Evolutionary conservation across 2,329 filamentous ascomycete genomes (phyloP).

Genomic region (Monosporascus sp.): DNA sequence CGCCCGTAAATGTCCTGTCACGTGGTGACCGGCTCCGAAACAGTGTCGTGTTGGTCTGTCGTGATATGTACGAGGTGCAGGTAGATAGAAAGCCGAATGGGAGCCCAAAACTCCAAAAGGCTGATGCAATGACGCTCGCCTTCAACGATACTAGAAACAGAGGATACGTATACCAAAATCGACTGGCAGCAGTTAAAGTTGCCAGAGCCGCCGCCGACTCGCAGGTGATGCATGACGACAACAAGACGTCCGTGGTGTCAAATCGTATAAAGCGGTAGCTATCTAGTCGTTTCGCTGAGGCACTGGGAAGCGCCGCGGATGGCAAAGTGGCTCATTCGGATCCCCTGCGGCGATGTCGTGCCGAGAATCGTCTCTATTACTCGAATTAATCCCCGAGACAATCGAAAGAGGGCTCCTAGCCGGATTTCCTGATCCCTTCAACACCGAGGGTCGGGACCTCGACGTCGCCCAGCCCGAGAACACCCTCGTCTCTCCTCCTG

Average conservation of each 20-base stretch:
- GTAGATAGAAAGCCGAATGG: too few relatives aligned
- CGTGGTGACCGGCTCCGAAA: too few relatives aligned
- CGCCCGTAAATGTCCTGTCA: too few relatives aligned
- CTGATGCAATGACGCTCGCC: neutral
- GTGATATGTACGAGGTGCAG: too few relatives aligned
- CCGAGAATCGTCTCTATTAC: neutral
- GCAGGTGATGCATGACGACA: neutral
- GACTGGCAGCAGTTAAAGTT: neutral
- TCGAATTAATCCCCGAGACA: neutral
- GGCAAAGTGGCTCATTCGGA: too few relatives aligned
- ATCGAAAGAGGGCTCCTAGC: constrained; percentile 5
- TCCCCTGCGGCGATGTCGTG: neutral
- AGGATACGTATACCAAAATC: neutral
- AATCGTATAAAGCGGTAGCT: neutral
- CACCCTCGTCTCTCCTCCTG: constrained; percentile 66
- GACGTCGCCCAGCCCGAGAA: constrained; percentile 59
- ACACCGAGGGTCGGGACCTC: constrained; percentile 63
- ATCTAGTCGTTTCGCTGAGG: neutral
- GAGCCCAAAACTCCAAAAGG: neutral
- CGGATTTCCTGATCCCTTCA: constrained; percentile 49
- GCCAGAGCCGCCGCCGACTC: too few relatives aligned
- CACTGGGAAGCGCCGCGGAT: neutral
- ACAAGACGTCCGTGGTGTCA: neutral
- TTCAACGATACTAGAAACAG: neutral
- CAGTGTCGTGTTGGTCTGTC: too few relatives aligned